Conservation (phyloP, 2,329 filamentous ascomycete genomes). For the Pseudogymnoascus verrucosus region DNA sequence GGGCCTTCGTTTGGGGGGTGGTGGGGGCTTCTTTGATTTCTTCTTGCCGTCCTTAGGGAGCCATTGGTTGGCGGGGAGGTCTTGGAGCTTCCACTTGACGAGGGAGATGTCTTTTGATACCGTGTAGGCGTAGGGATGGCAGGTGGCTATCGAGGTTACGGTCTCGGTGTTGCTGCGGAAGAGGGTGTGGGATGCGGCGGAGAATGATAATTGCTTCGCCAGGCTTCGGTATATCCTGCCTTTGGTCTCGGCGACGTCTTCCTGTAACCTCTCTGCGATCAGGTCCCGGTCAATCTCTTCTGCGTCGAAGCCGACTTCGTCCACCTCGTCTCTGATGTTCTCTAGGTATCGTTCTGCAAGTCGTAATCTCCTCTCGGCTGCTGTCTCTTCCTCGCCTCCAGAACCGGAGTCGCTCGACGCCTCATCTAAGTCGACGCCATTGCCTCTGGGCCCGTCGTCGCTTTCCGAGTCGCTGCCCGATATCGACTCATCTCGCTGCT, state of each 20-base stretch:
- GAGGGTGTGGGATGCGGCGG: slow-evolving; percentile 56
- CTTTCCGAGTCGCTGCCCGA: slow-evolving; percentile 74
- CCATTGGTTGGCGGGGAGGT: slow-evolving; percentile 52
- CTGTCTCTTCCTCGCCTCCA: slow-evolving; percentile 78
- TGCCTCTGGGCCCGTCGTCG: slow-evolving; percentile 44
- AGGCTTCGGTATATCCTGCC: slow-evolving; percentile 81
- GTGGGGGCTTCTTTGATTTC: slow-evolving; percentile 49
- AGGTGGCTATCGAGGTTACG: slow-evolving; percentile 72
- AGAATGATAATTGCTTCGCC: slow-evolving; percentile 64
- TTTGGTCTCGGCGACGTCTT: slow-evolving; percentile 88
- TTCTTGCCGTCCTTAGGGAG: slow-evolving; percentile 41
- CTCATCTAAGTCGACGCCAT: slow-evolving; percentile 38
- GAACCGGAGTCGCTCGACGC: slow-evolving; percentile 41
- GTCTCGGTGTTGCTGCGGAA: slow-evolving; percentile 72
- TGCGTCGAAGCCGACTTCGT: slow-evolving; percentile 84
- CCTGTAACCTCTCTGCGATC: slow-evolving; percentile 80
- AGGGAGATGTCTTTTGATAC: slow-evolving; percentile 77
- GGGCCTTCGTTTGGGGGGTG: slow-evolving; percentile 53
- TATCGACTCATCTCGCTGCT: slow-evolving; percentile 58
- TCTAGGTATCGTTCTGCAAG: slow-evolving; percentile 90
- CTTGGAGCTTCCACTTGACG: slow-evolving; percentile 82
- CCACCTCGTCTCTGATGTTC: slow-evolving; percentile 75
- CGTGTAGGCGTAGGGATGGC: slow-evolving; percentile 77
- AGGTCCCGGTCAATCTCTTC: slow-evolving; percentile 88
- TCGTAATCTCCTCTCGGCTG: slow-evolving; percentile 75